Conservation (phyloP, 805 yeast species). For the Teunomyces cretensis region DNA sequence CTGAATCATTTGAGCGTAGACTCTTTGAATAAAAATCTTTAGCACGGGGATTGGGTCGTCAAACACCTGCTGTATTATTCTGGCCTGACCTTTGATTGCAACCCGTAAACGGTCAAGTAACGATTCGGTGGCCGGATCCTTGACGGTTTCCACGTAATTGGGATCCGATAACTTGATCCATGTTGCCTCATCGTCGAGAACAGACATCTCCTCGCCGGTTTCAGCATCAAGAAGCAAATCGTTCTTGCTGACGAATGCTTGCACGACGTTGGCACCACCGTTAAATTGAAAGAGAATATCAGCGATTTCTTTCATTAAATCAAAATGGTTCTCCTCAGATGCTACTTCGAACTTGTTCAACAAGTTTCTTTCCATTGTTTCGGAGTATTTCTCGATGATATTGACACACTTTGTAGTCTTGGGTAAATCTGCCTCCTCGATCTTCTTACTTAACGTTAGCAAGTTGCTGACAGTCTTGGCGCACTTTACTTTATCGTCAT, state of each 20-base stretch:
- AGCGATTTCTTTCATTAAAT: constrained; percentile 75
- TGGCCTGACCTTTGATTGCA: constrained; percentile 69
- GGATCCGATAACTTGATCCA: constrained; percentile 70
- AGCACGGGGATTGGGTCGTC: constrained; percentile 67
- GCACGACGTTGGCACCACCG: constrained; percentile 80
- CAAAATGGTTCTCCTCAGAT: constrained; percentile 65
- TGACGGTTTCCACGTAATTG: constrained; percentile 42
- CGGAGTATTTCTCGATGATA: constrained; percentile 69
- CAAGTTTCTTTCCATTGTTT: constrained; percentile 69
- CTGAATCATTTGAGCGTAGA: constrained; percentile 70
- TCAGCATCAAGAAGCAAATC: constrained; percentile 60
- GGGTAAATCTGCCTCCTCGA: constrained; percentile 54
- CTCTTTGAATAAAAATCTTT: constrained; percentile 67
- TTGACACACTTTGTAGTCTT: constrained; percentile 37
- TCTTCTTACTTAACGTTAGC: constrained; percentile 60
- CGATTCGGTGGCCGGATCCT: constrained; percentile 52
- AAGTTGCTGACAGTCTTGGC: constrained; percentile 70
- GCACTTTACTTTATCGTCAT: constrained; percentile 58
- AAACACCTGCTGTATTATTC: constrained; percentile 72
- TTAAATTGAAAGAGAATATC: constrained; percentile 75
- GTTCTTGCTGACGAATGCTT: constrained; percentile 77
- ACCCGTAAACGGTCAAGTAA: constrained; percentile 54
- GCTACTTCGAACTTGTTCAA: constrained; percentile 71
- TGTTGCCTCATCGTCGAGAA: constrained; percentile 43
- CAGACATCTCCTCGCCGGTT: constrained; percentile 22